Evolutionary conservation across 2,329 filamentous ascomycete species (phyloP), one percentile per base, ranked within the genome.

Genomic region (Pseudogymnoascus sp.): DNA sequence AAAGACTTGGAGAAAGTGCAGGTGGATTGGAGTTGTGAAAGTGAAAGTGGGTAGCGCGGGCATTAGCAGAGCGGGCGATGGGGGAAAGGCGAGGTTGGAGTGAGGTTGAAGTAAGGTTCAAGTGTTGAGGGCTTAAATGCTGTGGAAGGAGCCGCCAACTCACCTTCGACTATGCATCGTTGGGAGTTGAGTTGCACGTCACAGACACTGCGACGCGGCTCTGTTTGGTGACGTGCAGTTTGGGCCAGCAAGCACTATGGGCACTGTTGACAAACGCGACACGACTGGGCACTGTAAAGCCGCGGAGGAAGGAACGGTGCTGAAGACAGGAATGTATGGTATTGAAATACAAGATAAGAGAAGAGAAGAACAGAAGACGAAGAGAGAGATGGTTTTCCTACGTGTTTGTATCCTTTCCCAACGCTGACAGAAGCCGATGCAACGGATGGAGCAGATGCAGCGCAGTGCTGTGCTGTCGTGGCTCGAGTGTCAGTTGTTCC

Each of bases 401-500:
- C 50, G 50, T 56, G 50, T 56, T 56, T 56, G 50, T 56, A 6
- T 56, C 26, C 50, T 19, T 31, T 33, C 28, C 41, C 50, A 56
- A 3, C 26, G 50, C 28, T 56, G 50, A 56, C 50, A 33, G 46
- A 31, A 12, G 50, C 2, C n/a, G 50, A 33, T 56, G 50, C 28
- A 56, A 10, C 50, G 26, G 28, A 33, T 56, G 46, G 26, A 56
- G 46, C 6, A 50, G 46, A 56, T 56, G 50, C 50, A 56, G 50
- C 50, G 12, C 7, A 19, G 8, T 28, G 33, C 24, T 59, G 59
- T 65, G 68, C 64, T 71, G 70, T 72, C 71, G 71, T 72, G 71
- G 71, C 71, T 72, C 71, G 70, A 72, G 66, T 72, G 68, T 69
- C 66, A 67, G 64, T 26, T 56, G 50, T 56, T 56, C 50, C 50